Base-by-base conservation (phyloP, 1,284 basidiomycete species). In the Trichosporon faecale region DNA sequence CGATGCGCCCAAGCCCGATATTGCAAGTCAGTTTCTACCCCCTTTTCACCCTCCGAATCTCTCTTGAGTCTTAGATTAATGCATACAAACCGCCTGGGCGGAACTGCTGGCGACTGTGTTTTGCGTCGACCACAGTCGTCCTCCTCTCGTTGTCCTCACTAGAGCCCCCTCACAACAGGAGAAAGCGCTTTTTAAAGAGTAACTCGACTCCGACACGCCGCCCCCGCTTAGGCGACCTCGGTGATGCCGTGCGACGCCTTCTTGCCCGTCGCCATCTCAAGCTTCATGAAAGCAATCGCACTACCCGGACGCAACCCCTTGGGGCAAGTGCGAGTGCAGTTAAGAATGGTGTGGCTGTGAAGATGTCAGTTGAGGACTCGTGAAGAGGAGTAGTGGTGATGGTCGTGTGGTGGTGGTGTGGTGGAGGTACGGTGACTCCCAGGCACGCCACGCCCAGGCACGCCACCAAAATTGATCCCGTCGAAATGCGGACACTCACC, bases 291-390 rank as follows among this genome's bases (percentile, higher is more conserved):
- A 25, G 91, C 91, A 77, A 95, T 94, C 7, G 93, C 93, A 66
- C 70, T 65, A 11, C 78, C 93, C 1, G 94, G 94, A 86, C 27
- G 21, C n/a, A 65, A 8, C 68, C 95, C 94, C 89, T 97, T 97
- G 75, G 94, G 95, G 85, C 94, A 97, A 40, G 95, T 97, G 74
- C 91, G 89, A 46, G 93, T 88, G 82, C 91, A 83, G 86, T 97
- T 97, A 88, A 98, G 95, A 85, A 97, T 98, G 70, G 95, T 97
- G 84, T 94, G 93, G 86, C 93, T 61, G 57, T 37, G 9, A 44
- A 44, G 40, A 44, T 64, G 67, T 68, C 23, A 68, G 67, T 33
- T 27, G 37, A 31, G 16, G 29, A 18, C 27, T n/a, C 21, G 57
- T 12, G 6, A 23, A n/a, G 18, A 31, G 23, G 27, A 31, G 9